Evolutionary conservation across 1,284 basidiomycete genomes (phyloP).

Genomic region (Chalciporus piperatoides): DNA sequence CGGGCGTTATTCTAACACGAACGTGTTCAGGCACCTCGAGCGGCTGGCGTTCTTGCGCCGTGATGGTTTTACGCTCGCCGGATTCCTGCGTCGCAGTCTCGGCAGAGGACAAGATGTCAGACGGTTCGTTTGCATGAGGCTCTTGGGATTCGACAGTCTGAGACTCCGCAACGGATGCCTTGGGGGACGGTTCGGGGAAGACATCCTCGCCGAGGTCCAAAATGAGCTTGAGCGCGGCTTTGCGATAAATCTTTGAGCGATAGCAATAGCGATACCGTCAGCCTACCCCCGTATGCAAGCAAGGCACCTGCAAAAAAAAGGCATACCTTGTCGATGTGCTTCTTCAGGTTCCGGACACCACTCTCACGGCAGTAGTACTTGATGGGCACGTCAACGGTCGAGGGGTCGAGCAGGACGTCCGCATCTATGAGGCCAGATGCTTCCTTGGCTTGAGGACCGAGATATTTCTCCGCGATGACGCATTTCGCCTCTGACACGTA

Average conservation of each 20-base stretch:
- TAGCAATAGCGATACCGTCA: too few species aligned
- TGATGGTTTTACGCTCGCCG: constrained; percentile 49
- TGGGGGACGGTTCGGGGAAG: constrained; percentile 65
- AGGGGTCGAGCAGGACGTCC: constrained; percentile 74
- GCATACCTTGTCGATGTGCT: constrained; percentile 89
- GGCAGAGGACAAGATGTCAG: constrained; percentile 12
- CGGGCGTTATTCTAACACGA: constrained; percentile 77
- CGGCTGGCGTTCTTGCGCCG: constrained; percentile 78
- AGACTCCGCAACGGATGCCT: constrained; percentile 20
- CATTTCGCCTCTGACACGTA: constrained; percentile 98
- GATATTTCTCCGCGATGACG: constrained; percentile 88
- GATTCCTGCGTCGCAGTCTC: constrained; percentile 24
- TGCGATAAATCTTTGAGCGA: constrained; percentile 82
- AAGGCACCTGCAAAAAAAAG: background rate
- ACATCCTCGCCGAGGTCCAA: constrained; percentile 87
- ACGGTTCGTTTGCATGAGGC: constrained; percentile 36
- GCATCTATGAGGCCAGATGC: constrained; percentile 83
- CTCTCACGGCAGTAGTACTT: constrained; percentile 97
- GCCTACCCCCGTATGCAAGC: background rate
- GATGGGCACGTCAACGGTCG: constrained; percentile 87
- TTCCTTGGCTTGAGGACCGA: constrained; percentile 94
- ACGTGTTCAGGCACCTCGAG: constrained; percentile 80
- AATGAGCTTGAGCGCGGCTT: constrained; percentile 92
- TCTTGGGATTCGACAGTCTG: constrained; percentile 41
- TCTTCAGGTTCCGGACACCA: constrained; percentile 92